Percentiles rank a stretch among this genome's conserved stretches.
Evolutionary conservation across 495 filamentous ascomycete genomes (phyloP).

Genomic region (Diplogelasinospora grovesii): DNA sequence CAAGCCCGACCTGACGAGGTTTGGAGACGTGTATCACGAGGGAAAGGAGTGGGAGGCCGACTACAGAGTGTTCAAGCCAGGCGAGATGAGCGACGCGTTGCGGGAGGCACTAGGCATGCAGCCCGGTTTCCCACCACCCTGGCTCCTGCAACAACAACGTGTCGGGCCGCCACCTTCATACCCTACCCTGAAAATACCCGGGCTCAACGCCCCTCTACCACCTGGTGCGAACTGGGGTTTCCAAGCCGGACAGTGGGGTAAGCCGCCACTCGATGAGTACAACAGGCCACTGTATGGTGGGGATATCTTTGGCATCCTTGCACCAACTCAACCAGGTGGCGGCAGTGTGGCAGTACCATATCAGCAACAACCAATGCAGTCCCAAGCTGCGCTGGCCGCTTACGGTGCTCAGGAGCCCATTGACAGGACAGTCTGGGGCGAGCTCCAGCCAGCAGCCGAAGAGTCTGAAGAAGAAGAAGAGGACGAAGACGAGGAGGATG

Average conservation of each 20-base stretch:
- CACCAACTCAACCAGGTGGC: constrained; percentile 42
- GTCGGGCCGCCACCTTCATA: constrained; percentile 91
- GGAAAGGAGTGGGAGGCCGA: constrained; percentile 98
- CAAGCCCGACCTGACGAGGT: constrained; percentile 87
- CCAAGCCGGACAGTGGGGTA: constrained; percentile 90
- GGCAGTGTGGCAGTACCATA: no score
- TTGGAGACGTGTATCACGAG: constrained; percentile 97
- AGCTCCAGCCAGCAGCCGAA: constrained; percentile 78
- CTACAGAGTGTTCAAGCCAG: constrained; percentile 78
- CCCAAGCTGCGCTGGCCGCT: constrained; percentile 26
- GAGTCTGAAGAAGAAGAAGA: constrained; percentile 75
- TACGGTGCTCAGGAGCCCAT: constrained; percentile 61
- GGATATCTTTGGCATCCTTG: constrained; percentile 83
- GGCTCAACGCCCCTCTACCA: constrained; percentile 90
- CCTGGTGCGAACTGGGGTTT: constrained; percentile 95
- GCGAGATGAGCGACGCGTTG: constrained; percentile 82
- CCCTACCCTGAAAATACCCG: constrained; percentile 84
- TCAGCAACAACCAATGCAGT: constrained; percentile 12
- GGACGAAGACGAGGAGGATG: constrained; percentile 61
- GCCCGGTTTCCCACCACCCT: constrained; percentile 88
- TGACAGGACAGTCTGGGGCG: constrained; percentile 87
- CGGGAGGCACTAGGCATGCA: constrained; percentile 93
- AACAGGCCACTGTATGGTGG: constrained; percentile 86
- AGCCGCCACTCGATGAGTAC: constrained; percentile 88
- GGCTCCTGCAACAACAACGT: constrained; percentile 94